phyloP scores from a whole-genome alignment of 768 basidiomycete species.

The Tricholoma matsutake region DNA sequence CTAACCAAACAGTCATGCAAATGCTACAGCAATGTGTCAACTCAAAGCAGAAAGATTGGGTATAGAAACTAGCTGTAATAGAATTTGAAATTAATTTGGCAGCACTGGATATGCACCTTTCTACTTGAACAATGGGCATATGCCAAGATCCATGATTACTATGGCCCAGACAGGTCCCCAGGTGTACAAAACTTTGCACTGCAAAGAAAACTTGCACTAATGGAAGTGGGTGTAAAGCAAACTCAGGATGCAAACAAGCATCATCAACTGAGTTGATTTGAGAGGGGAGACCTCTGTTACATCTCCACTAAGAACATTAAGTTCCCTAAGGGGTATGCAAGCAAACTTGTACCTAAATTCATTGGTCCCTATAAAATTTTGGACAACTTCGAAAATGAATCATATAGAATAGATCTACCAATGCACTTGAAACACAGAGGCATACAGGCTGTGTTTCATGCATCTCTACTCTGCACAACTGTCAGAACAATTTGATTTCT shows the following conservation, averaged over 20 bases:
- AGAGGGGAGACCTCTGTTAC: background rate
- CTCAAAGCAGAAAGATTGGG: too few relatives aligned
- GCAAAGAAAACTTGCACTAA: conserved; percentile 15
- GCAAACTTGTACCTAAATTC: background rate
- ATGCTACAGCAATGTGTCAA: too few relatives aligned
- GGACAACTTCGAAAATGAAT: conserved; percentile 3
- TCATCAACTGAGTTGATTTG: background rate
- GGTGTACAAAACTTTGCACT: conserved; percentile 24
- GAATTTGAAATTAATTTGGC: conserved; percentile 38
- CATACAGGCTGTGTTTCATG: background rate
- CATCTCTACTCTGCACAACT: background rate
- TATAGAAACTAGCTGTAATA: conserved; percentile 26
- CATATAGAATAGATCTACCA: background rate
- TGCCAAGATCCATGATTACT: conserved; percentile 18
- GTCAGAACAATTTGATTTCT: too few relatives aligned
- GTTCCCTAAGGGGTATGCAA: conserved; percentile 1
- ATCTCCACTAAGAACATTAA: too few relatives aligned
- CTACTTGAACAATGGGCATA: conserved; percentile 16
- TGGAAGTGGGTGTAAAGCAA: conserved; percentile 21
- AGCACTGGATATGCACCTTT: conserved; percentile 35
- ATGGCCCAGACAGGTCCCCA: conserved; percentile 8
- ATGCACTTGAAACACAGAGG: background rate
- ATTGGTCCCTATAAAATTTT: background rate
- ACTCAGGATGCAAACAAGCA: conserved; percentile 1
- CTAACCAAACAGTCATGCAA: too few relatives aligned